phyloP scores from a whole-genome alignment of 768 basidiomycete genomes.

The Lactarius psammicola region DNA sequence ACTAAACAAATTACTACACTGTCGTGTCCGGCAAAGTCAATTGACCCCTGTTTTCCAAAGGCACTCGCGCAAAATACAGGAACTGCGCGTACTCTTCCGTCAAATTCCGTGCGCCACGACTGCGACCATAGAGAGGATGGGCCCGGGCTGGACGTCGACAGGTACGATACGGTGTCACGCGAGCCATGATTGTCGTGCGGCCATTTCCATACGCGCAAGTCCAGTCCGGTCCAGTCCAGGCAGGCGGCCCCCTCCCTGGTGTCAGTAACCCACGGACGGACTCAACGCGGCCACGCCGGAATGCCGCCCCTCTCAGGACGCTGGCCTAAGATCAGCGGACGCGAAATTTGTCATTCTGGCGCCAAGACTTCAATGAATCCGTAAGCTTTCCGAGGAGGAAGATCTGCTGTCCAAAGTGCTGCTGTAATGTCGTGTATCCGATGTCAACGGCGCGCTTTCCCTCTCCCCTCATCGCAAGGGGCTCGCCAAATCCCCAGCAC shows the following conservation, averaged over 20 bases:
- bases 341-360: neutral
- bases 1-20: neutral
- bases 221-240: too few relatives aligned
- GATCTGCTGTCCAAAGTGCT: neutral
- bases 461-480: neutral
- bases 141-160: neutral
- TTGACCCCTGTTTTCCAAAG: neutral
- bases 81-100: neutral
- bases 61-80: neutral
- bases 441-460: neutral
- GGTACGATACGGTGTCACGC: neutral
- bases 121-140: neutral
- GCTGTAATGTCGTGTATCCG: neutral
- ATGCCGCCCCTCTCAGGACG: neutral
- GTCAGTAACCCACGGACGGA: neutral
- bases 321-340: neutral
- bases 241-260: neutral
- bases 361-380: neutral
- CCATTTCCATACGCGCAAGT: neutral
- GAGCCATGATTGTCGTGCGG: neutral
- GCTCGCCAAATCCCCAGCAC: neutral
- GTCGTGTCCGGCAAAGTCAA: neutral
- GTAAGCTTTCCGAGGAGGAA: neutral
- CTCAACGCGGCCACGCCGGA: neutral
- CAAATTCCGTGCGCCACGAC: neutral